Base-by-base conservation (phyloP, 805 yeast species). In the Clavispora santaluciae region DNA sequence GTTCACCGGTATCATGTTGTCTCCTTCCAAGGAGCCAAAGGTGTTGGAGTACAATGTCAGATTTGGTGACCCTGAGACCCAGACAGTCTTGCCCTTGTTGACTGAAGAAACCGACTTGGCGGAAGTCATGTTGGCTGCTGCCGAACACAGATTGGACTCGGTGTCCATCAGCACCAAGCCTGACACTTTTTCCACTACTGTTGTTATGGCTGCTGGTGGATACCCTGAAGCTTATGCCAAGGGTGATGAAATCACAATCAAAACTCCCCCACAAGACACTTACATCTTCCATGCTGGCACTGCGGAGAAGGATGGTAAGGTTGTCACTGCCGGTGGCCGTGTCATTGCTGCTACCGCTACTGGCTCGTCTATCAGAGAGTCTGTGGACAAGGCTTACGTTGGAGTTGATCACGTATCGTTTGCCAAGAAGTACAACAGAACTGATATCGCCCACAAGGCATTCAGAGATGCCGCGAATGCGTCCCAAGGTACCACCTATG, bases 21-120 rank as follows among this genome's bases (percentile, higher is more conserved):
- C 95, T 5, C 77, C 81, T n/a, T 55, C 70, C 33, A 64, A 64
- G 28, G 97, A 95, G 46, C 98, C 99, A 52, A 87, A 89, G 68
- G 96, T 90, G 4, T 73, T 93, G 56, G 99, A 93, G 66, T 93
- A 95, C 68, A 93, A 93, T 55, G 98, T 95, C 38, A 82, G 99
- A 67, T 95, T 93, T 54, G 99, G 99, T 48, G 99, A 93, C 63
- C 99, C 99, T 51, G 99, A 93, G 69, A 93, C 98, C 25, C 99
- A 93, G 71, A 86, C 97, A 3, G 95, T 93, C 18, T 71, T 93
- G 57, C 96, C 97, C 16, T 73, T 93, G 57, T 70, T 93, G 48
- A 70, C 86, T 35, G 78, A 79, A 31, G 84, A 81, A 40, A 83
- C 96, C n/a, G 99, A 93, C 65, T 74, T 93, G 57, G 93, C 96